Conservation (phyloP, 1,139 yeast species). For the Sugiyamaella novakii region DNA sequence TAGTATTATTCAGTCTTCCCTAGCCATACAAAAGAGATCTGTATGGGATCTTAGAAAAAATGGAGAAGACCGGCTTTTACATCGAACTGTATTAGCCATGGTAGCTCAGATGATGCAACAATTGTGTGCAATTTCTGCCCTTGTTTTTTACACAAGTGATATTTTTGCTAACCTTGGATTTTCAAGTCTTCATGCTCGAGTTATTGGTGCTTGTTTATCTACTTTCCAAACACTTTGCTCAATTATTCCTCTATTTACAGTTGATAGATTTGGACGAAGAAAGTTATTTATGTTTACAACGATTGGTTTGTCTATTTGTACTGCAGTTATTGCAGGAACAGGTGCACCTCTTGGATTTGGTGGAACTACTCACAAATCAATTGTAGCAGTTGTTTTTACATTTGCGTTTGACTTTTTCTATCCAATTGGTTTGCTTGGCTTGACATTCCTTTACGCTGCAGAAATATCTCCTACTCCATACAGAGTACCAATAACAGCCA, state of each 20-base stretch:
- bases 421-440: conserved; percentile 16
- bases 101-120: conserved; percentile 20
- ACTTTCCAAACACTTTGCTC: conserved; percentile 24
- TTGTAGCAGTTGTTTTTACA: background rate
- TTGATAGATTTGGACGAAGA: conserved; percentile 33
- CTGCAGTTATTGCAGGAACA: conserved; percentile 1
- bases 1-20: conserved; percentile 26
- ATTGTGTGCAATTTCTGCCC: conserved; percentile 24
- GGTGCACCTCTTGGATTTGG: background rate
- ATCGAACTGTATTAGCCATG: conserved; percentile 4
- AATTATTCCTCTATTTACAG: conserved; percentile 21
- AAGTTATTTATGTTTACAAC: conserved; percentile 47
- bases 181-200: conserved; percentile 18
- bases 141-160: conserved; percentile 19
- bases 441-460: conserved; percentile 58
- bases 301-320: background rate
- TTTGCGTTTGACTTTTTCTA: conserved; percentile 15
- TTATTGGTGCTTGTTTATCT: conserved; percentile 17
- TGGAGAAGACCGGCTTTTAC: conserved; percentile 7
- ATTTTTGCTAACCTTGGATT: conserved; percentile 25
- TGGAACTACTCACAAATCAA: background rate
- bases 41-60: conserved; percentile 4
- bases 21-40: conserved; percentile 12
- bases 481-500: conserved; percentile 85
- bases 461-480: conserved; percentile 84